Percentiles rank a stretch among this genome's conserved stretches.
Evolutionary conservation across 192 early-diverging fungal species (phyloP).

Genomic region (Backusella psychrophila): DNA sequence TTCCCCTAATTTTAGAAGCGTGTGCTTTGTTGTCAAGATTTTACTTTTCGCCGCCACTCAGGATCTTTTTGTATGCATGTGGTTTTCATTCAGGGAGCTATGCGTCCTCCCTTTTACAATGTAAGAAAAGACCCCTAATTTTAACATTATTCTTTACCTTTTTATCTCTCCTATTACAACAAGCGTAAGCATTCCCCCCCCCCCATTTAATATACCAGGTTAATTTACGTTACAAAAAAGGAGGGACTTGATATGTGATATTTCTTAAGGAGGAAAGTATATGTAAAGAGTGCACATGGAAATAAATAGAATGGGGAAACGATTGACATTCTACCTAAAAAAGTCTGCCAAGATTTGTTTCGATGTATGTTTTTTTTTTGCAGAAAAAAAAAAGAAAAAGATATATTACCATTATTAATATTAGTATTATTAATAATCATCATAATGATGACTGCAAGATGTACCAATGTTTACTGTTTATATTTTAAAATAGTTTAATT

Average conservation of each 20-base stretch:
- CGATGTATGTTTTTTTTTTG: neutral
- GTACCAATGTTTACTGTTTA: neutral
- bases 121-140: neutral
- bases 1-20: neutral
- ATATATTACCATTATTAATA: neutral
- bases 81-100: constrained; percentile 2
- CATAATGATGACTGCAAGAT: neutral
- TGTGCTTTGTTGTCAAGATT: constrained; percentile 3
- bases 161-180: neutral
- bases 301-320: neutral
- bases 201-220: constrained; percentile 2
- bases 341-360: neutral
- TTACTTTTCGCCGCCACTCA: constrained; percentile 2
- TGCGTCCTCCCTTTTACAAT: neutral
- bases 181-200: neutral
- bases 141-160: neutral
- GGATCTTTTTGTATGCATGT: neutral
- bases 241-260: neutral
- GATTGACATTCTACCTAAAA: neutral
- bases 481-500: neutral
- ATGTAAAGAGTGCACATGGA: neutral
- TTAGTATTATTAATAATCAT: neutral
- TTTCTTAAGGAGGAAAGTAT: neutral
- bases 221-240: neutral
- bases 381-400: neutral